Conservation (phyloP, 1,284 basidiomycete genomes). For the Apiotrichum laibachii region DNA sequence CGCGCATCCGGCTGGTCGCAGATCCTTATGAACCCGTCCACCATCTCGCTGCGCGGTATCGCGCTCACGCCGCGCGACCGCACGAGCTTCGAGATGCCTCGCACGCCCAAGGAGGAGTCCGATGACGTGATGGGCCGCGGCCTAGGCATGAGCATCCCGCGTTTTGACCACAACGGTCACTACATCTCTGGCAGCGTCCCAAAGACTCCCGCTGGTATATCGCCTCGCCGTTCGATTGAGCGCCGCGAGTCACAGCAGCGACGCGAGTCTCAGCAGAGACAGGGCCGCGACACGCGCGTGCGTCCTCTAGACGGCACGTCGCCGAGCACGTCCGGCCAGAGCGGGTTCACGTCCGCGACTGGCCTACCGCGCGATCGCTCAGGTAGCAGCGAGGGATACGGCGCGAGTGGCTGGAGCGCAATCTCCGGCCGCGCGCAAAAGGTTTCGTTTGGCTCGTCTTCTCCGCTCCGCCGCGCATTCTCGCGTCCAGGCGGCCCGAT, state of each 20-base stretch:
- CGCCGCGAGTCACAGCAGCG: slow-evolving; percentile 10
- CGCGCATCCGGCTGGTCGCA: slow-evolving; percentile 45
- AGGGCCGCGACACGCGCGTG: slow-evolving; percentile 5
- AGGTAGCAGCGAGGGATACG: not conserved
- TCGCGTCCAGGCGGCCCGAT: not conserved
- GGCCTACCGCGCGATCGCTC: not conserved
- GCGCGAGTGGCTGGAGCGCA: slow-evolving; percentile 5
- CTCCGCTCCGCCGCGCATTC: slow-evolving; percentile 27
- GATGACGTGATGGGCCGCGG: not conserved
- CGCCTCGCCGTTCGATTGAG: slow-evolving; percentile 6
- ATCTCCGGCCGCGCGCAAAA: slow-evolving; percentile 13
- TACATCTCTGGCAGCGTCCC: not conserved
- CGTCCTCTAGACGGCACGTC: slow-evolving; percentile 1
- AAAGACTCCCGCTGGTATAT: not conserved
- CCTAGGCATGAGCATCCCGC: slow-evolving; percentile 7
- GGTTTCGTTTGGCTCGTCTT: slow-evolving; percentile 32
- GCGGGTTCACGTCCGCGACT: not conserved
- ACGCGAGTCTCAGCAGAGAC: slow-evolving; percentile 5
- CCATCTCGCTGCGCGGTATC: slow-evolving; percentile 33
- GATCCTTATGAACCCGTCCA: slow-evolving; percentile 39
- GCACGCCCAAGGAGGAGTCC: slow-evolving; percentile 18
- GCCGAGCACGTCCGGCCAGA: not conserved
- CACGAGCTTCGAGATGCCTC: slow-evolving; percentile 32
- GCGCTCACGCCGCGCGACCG: slow-evolving; percentile 39
- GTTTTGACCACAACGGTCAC: slow-evolving; percentile 5